These are phyloP conservation scores for Gastrolobium villosum DNA, from an alignment of 306 rosid species.

Conservation along the genomic window DNA sequence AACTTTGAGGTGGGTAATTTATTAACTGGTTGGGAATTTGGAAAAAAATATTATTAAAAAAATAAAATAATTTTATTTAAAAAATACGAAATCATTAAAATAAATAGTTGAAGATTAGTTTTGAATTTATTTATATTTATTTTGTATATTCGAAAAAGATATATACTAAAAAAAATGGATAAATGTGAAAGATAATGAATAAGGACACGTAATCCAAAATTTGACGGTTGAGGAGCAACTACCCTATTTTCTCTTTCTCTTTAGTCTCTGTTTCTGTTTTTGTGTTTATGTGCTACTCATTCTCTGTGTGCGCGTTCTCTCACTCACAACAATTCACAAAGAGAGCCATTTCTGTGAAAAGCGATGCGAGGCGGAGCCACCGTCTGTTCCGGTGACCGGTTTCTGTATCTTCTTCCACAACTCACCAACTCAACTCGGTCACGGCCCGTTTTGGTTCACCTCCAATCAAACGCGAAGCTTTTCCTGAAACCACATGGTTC, in stretches of 20 bases:
- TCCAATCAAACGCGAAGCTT: neutral
- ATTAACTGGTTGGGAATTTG: no score
- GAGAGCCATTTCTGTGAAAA: neutral
- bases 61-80: no score
- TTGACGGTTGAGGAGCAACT: constrained; percentile 60
- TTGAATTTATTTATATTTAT: no score
- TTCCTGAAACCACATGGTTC: constrained; percentile 4
- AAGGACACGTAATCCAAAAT: constrained; percentile 47
- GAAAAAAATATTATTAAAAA: no score
- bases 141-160: no score
- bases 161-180: neutral
- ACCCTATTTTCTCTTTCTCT: neutral
- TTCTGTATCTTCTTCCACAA: constrained; percentile 25
- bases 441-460: constrained; percentile 8
- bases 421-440: constrained; percentile 44
- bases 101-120: no score
- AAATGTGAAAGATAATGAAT: neutral
- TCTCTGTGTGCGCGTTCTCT: no score
- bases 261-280: neutral
- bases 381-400: constrained; percentile 51
- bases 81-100: no score
- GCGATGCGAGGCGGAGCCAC: constrained; percentile 50
- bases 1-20: no score
- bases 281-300: neutral
- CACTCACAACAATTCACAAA: no score